These are phyloP conservation scores for Eucalyptus camaldulensis DNA, from an alignment of 345 rosid genomes.

Conservation along the genomic window DNA sequence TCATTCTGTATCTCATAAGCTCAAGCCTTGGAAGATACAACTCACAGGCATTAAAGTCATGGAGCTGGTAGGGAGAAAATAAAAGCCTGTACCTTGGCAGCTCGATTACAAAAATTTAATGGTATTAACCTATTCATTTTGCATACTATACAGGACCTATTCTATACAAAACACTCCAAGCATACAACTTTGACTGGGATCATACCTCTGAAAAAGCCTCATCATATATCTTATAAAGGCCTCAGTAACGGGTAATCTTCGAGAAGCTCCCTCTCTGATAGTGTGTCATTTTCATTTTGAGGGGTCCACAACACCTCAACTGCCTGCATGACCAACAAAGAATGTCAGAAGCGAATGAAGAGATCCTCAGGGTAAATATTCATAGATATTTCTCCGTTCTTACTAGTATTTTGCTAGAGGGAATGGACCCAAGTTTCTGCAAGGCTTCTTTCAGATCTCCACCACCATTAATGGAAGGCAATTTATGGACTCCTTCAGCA, in stretches of 20 bases:
- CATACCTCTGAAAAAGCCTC: neutral
- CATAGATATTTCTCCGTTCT: neutral
- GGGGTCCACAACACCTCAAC: constrained; percentile 98
- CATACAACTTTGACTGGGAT: neutral
- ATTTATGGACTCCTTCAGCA: constrained; percentile 75
- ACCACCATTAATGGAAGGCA: constrained; percentile 59
- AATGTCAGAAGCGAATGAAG: neutral
- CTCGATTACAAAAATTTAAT: neutral
- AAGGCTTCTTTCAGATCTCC: constrained; percentile 75
- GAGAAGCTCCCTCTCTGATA: constrained; percentile 68
- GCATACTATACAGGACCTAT: neutral
- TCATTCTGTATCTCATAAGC: neutral
- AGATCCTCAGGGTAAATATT: neutral
- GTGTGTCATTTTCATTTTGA: constrained; percentile 65
- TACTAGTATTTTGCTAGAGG: constrained; percentile 62
- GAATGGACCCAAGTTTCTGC: constrained; percentile 68
- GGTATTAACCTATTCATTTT: neutral
- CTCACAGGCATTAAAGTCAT: neutral
- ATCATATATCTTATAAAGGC: constrained; percentile 25
- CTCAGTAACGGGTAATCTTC: constrained; percentile 90
- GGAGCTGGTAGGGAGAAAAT: neutral
- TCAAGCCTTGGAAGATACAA: neutral
- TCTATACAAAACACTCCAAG: constrained; percentile 16
- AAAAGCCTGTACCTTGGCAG: neutral
- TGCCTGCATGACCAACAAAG: constrained; percentile 37